Conservation (phyloP, 2,329 filamentous ascomycete genomes). For the Aspergillus proliferans region DNA sequence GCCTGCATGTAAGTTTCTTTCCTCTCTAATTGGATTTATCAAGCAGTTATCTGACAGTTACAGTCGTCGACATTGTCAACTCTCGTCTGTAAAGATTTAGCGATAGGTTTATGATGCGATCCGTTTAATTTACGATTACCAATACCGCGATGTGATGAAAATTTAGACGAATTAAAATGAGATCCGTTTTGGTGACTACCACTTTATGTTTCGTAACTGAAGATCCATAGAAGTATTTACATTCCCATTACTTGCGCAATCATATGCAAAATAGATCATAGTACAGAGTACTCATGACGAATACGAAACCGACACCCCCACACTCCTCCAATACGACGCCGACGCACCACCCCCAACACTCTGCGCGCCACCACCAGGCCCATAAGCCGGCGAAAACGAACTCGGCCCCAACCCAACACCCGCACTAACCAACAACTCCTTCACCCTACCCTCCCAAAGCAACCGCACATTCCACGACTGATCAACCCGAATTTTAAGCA, state of each 20-base stretch:
- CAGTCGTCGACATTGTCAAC: constrained; percentile 65
- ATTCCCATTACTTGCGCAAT: background rate
- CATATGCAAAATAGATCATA: background rate
- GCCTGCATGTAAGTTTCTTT: constrained; percentile 68
- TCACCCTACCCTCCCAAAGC: constrained; percentile 87
- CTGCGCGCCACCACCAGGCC: constrained; percentile 18
- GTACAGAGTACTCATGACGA: constrained; percentile 25
- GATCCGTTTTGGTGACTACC: background rate
- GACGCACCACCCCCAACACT: constrained; percentile 20
- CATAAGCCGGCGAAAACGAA: constrained; percentile 26
- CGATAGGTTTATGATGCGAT: constrained; percentile 3
- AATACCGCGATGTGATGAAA: background rate
- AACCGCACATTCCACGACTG: constrained; percentile 81
- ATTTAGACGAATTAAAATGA: background rate
- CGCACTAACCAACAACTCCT: constrained; percentile 86
- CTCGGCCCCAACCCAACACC: constrained; percentile 71
- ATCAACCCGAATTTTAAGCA: constrained; percentile 83
- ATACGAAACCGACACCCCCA: constrained; percentile 38
- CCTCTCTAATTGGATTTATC: constrained; percentile 1
- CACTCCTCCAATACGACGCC: constrained; percentile 35
- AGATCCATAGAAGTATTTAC: background rate
- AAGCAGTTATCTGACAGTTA: constrained; percentile 8
- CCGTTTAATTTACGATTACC: background rate
- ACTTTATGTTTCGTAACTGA: background rate
- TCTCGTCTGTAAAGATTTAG: constrained; percentile 42